Evolutionary conservation across 2,329 filamentous ascomycete genomes (phyloP).

Genomic region (Cryphonectria naterciae): DNA sequence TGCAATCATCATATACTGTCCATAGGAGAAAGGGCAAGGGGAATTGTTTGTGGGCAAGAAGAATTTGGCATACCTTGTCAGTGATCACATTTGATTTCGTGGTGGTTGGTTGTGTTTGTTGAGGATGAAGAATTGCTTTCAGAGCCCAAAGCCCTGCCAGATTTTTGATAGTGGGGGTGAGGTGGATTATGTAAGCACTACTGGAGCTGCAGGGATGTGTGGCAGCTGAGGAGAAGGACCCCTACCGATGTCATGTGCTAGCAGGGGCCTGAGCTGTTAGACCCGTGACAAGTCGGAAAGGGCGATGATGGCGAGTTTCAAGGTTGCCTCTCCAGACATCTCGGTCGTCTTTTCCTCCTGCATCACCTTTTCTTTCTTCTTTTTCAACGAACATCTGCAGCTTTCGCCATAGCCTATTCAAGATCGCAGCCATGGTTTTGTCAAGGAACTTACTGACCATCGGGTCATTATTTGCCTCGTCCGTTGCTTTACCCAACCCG

Average conservation of each 20-base stretch:
- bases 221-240: background rate
- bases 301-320: background rate
- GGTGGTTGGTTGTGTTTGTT: background rate
- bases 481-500: constrained; percentile 38
- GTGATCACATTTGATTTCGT: background rate
- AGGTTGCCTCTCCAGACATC: background rate
- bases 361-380: too few species aligned
- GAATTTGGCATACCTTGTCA: constrained; percentile 2
- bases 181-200: background rate
- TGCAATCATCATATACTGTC: constrained; percentile 32
- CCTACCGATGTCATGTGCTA: background rate
- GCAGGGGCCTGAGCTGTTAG: constrained; percentile 1
- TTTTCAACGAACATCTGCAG: background rate
- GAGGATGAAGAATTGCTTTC: background rate
- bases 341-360: background rate
- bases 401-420: background rate
- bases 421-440: constrained; percentile 35
- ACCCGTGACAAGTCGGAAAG: background rate
- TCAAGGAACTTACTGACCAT: constrained; percentile 34
- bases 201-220: background rate
- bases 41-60: background rate
- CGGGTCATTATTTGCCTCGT: constrained; percentile 40
- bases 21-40: background rate
- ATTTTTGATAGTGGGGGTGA: background rate
- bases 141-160: background rate